phyloP scores from a whole-genome alignment of 176 grass and related monocot species.

The Hordeum vulgare region DNA sequence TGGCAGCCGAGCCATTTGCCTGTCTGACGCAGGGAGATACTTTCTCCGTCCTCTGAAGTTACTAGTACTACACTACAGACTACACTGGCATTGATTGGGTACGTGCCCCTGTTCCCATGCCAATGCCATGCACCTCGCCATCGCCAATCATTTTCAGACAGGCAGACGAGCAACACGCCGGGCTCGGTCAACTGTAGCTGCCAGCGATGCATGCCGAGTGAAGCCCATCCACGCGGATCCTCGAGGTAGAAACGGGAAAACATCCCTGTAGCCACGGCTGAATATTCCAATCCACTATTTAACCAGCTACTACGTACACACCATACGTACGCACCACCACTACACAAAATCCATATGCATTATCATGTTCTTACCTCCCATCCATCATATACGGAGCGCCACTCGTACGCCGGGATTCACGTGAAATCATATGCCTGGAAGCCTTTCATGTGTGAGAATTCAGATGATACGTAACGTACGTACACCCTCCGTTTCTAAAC shows the following conservation, averaged over 20 bases:
- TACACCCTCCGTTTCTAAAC: no score
- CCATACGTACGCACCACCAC: neutral
- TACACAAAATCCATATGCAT: neutral
- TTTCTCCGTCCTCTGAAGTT: no score
- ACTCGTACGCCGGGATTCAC: neutral
- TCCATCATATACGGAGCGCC: neutral
- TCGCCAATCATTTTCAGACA: slow-evolving; percentile 3
- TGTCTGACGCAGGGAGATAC: no score
- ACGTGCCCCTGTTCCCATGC: neutral
- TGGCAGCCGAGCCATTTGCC: no score
- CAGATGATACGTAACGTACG: no score
- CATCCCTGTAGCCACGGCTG: neutral
- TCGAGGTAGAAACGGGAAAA: neutral
- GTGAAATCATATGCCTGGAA: no score
- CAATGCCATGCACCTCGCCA: neutral
- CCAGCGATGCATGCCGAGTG: neutral
- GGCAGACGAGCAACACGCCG: neutral
- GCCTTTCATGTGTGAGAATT: no score
- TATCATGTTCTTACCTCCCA: neutral
- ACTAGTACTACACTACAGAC: no score
- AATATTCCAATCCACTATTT: slow-evolving; percentile 1
- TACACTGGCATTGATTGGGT: neutral
- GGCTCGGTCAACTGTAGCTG: neutral
- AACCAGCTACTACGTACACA: neutral
- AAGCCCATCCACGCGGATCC: neutral